Evolutionary conservation across 768 basidiomycete species (phyloP).

Genomic region (Ramaria sp.): DNA sequence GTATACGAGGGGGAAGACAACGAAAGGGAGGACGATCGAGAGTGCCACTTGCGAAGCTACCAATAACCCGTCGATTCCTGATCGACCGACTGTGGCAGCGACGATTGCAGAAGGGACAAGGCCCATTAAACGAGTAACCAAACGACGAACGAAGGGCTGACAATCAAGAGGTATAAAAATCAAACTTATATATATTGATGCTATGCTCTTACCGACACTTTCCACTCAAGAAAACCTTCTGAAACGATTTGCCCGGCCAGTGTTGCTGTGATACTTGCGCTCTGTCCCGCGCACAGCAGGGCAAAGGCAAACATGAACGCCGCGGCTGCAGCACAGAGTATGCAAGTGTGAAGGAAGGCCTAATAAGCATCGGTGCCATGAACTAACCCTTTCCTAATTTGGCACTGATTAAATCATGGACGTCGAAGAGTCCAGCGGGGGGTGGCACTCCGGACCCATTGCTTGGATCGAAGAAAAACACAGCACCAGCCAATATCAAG

Average conservation of each 20-base stretch:
- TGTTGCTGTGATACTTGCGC: constrained; percentile 39
- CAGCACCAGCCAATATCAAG: constrained; percentile 30
- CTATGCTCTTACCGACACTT: constrained; percentile 22
- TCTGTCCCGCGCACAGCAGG: constrained; percentile 35
- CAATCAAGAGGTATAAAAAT: background rate
- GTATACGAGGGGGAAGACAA: constrained; percentile 32
- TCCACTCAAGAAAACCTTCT: constrained; percentile 40
- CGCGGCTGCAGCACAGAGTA: constrained; percentile 16
- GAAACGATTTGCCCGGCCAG: constrained; percentile 37
- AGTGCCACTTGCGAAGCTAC: constrained; percentile 38
- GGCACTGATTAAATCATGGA: constrained; percentile 27
- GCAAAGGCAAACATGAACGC: constrained; percentile 38
- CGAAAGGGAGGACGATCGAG: constrained; percentile 34
- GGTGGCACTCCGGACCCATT: constrained; percentile 10
- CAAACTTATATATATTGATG: constrained; percentile 12
- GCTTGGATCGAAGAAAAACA: constrained; percentile 25
- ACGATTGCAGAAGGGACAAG: constrained; percentile 34
- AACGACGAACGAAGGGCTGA: constrained; percentile 66
- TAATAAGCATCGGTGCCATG: background rate
- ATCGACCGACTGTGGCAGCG: constrained; percentile 30
- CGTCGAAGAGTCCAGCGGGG: constrained; percentile 30
- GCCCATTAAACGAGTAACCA: constrained; percentile 71
- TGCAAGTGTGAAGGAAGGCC: background rate
- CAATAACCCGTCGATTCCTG: constrained; percentile 35
- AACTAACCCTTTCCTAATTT: constrained; percentile 28